phyloP scores from a whole-genome alignment of 2,329 filamentous ascomycete genomes.

The Cladosporium austrohemisphaericum region DNA sequence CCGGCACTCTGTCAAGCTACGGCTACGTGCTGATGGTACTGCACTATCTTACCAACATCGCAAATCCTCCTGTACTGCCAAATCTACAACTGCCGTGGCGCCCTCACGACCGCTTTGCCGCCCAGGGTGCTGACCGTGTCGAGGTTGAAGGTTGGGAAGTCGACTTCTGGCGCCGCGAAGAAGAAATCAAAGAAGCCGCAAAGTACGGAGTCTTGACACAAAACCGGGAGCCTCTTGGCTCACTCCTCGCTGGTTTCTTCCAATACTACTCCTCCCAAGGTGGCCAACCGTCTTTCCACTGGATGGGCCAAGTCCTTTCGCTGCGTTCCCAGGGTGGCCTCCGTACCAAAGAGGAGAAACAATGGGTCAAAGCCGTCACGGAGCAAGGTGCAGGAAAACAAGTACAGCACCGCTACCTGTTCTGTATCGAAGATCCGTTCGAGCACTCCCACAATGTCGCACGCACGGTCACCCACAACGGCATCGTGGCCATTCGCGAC shows the following conservation, averaged over 20 bases:
- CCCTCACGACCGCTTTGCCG: slow-evolving; percentile 35
- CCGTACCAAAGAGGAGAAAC: slow-evolving; percentile 70
- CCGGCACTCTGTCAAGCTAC: slow-evolving; percentile 82
- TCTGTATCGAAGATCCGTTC: slow-evolving; percentile 90
- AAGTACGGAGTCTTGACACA: slow-evolving; percentile 56
- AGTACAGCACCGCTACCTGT: slow-evolving; percentile 73
- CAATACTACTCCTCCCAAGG: slow-evolving; percentile 67
- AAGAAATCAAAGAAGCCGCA: slow-evolving; percentile 62
- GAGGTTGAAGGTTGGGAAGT: slow-evolving; percentile 59
- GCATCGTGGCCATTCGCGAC: slow-evolving; percentile 76
- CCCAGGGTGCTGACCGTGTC: slow-evolving; percentile 22
- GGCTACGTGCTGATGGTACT: slow-evolving; percentile 90
- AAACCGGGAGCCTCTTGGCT: slow-evolving; percentile 67
- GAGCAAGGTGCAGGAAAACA: slow-evolving; percentile 55
- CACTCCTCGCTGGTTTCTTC: slow-evolving; percentile 78
- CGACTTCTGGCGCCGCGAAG: slow-evolving; percentile 73
- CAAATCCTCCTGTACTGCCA: slow-evolving; percentile 73
- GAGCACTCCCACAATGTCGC: slow-evolving; percentile 85
- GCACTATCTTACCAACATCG: slow-evolving; percentile 83
- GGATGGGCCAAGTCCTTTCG: slow-evolving; percentile 75
- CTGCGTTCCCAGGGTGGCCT: slow-evolving; percentile 68
- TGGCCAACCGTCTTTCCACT: slow-evolving; percentile 66
- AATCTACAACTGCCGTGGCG: slow-evolving; percentile 66
- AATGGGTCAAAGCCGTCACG: slow-evolving; percentile 80
- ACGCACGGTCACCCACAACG: slow-evolving; percentile 76